These are phyloP conservation scores for Phytopythium boreale DNA, from an alignment of 352 stramenopile species.

Conservation along the genomic window DNA sequence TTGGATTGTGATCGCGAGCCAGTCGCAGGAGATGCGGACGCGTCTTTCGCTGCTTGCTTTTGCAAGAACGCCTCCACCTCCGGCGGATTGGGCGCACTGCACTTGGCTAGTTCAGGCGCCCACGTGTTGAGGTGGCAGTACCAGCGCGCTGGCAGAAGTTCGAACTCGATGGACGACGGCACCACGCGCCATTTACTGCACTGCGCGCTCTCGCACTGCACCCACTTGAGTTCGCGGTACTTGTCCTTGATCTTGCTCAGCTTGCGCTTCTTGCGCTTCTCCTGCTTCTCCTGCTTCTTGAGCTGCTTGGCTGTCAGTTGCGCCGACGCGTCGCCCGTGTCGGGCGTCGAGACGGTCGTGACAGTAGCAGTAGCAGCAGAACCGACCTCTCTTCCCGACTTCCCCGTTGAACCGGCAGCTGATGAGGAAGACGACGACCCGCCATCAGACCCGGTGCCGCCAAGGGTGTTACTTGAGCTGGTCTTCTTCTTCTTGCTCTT, in stretches of 20 bases:
- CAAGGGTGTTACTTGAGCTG: constrained; percentile 21
- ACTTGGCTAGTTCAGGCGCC: constrained; percentile 68
- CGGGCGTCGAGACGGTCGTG: not conserved
- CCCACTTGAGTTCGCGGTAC: constrained; percentile 89
- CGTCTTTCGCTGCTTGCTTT: constrained; percentile 63
- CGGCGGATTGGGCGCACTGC: constrained; percentile 57
- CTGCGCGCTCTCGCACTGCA: constrained; percentile 92
- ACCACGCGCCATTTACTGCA: constrained; percentile 96
- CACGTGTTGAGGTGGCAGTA: constrained; percentile 83
- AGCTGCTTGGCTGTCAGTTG: constrained; percentile 14
- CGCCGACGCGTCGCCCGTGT: not conserved
- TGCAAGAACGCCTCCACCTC: constrained; percentile 69
- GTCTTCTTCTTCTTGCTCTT: constrained; percentile 33
- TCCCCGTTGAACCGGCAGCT: constrained; percentile 14
- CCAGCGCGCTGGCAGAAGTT: constrained; percentile 89
- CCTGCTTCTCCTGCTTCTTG: constrained; percentile 62
- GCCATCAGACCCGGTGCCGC: constrained; percentile 19
- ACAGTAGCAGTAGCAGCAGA: not conserved
- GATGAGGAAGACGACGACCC: constrained; percentile 36
- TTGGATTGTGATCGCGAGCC: constrained; percentile 30
- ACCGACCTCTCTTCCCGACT: not conserved
- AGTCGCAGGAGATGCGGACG: constrained; percentile 11
- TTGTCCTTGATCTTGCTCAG: constrained; percentile 82
- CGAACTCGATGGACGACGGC: constrained; percentile 87
- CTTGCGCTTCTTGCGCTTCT: constrained; percentile 69